Conservation (phyloP, 2,329 filamentous ascomycete species). For the Shiraia sp. region DNA sequence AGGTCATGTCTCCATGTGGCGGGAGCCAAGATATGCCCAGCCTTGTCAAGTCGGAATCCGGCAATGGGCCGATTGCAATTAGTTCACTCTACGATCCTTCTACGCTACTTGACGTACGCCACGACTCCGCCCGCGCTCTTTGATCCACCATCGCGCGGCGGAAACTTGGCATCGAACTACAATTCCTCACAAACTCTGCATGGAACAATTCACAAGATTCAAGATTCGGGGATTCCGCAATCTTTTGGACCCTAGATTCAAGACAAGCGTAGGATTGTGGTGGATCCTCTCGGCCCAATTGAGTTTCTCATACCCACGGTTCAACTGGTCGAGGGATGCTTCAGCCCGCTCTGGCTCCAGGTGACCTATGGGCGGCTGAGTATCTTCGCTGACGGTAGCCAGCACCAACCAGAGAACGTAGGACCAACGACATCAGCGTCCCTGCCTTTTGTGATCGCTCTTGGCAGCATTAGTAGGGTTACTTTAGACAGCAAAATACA, state of each 20-base stretch:
- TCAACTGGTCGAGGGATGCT: conserved; percentile 1
- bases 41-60: conserved; percentile 28
- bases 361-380: conserved; percentile 4
- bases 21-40: conserved; percentile 34
- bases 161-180: conserved; percentile 27
- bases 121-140: conserved; percentile 14
- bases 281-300: conserved; percentile 1
- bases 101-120: conserved; percentile 32
- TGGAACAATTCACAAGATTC: neutral
- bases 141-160: conserved; percentile 22
- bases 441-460: conserved; percentile 11
- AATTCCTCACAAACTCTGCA: conserved; percentile 3
- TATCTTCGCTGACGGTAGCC: neutral
- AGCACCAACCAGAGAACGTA: conserved; percentile 7
- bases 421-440: conserved; percentile 10
- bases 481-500: conserved; percentile 20
- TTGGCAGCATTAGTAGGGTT: conserved; percentile 20
- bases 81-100: conserved; percentile 8
- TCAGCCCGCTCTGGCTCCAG: neutral
- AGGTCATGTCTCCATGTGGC: conserved; percentile 8
- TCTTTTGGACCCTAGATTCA: conserved; percentile 2
- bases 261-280: conserved; percentile 7
- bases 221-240: neutral
- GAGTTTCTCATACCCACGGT: neutral
- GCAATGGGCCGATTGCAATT: conserved; percentile 21